Base-by-base conservation (phyloP, 805 yeast genomes). In the Teunomyces atbi region DNA sequence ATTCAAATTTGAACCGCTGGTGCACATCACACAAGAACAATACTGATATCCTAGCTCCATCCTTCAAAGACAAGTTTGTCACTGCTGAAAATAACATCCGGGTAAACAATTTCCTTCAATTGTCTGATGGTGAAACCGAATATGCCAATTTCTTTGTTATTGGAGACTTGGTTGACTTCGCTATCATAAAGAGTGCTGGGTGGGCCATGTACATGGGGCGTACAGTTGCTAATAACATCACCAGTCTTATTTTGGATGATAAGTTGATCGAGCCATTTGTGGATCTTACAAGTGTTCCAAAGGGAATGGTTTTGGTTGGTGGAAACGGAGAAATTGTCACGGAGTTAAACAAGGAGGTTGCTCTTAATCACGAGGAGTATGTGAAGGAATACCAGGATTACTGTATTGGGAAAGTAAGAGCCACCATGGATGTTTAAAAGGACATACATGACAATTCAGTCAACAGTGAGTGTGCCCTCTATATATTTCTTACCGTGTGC, bases 201-300 rank as follows among this genome's bases (percentile, higher is more conserved):
- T 71, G 76, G 76, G 76, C 75, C 3, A 61, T 69, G 56, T 71
- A 67, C 51, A 68, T 65, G 65, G 76, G 75, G 1, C 55, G 73
- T 35, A 68, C 58, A 43, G 66, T 58, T 6, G 74, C 76, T 12
- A 66, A 68, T 49, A 71, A 71, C 45, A 51, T 71, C 29, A 52
- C 64, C 5, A 58, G 64, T 35, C 36, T 60, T 15, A 57, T 70
- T 1, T 52, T 61, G 37, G 66, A 68, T 28, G 55, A 55, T 12
- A 50, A 55, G 40, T 51, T 71, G 38, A 61, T 65, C 19, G 75
- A 71, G 51, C 62, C 64, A 3, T 55, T 63, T 44, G 68, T 70
- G 0, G 69, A 69, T 44, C 43, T 66, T 16, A 46, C 56, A 10
- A 50, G 51, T n/a, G 62, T 70, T 55, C 74, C 73, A 1, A 51